phyloP scores from a whole-genome alignment of 371 early-diverging fungal species.

The Hamiltosporidium magnivora region DNA sequence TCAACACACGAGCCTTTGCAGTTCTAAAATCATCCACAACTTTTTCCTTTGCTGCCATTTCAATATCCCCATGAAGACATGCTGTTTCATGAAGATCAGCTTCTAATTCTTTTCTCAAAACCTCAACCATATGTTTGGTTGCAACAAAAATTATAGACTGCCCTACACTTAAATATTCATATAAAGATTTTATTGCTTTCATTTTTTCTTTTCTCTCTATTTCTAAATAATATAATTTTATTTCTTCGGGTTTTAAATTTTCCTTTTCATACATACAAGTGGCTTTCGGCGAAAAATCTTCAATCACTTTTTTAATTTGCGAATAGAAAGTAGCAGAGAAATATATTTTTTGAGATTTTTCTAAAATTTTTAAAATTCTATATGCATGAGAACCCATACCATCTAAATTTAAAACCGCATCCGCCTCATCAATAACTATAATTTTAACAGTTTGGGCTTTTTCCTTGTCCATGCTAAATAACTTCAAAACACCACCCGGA shows the following conservation, averaged over 20 bases:
- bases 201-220: constrained; percentile 15
- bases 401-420: constrained; percentile 34
- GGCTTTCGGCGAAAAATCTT: constrained; percentile 9
- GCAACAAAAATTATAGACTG: constrained; percentile 97
- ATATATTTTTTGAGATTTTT: constrained; percentile 41
- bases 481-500: constrained; percentile 80
- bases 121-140: constrained; percentile 83
- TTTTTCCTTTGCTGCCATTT: constrained; percentile 82
- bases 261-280: constrained; percentile 20
- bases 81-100: constrained; percentile 90
- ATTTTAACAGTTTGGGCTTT: constrained; percentile 69
- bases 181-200: constrained; percentile 78
- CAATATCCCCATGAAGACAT: constrained; percentile 89
- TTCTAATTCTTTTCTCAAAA: constrained; percentile 82
- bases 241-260: constrained; percentile 52
- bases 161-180: constrained; percentile 86
- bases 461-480: constrained; percentile 68
- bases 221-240: constrained; percentile 52
- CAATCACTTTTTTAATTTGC: constrained; percentile 35
- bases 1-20: constrained; percentile 56
- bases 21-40: constrained; percentile 93
- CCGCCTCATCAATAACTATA: constrained; percentile 56
- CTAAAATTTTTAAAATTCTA: constrained; percentile 15
- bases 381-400: constrained; percentile 32
- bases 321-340: constrained; percentile 54